phyloP scores from a whole-genome alignment of 768 basidiomycete species.

The Tulasnella sp. region DNA sequence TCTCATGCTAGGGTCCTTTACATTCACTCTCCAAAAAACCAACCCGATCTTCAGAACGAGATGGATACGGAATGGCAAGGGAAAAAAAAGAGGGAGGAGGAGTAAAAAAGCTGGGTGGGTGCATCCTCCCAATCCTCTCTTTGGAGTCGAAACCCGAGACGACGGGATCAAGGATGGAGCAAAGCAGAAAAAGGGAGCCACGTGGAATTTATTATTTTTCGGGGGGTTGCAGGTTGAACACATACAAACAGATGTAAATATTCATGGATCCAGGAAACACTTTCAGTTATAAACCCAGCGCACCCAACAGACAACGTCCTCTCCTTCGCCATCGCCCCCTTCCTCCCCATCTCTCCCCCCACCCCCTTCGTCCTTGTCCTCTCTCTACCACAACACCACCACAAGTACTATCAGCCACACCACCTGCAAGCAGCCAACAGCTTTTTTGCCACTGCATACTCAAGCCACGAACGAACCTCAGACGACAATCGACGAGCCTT shows the following conservation, averaged over 20 bases:
- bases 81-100: background rate
- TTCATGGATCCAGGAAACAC: background rate
- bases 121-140: background rate
- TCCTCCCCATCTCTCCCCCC: background rate
- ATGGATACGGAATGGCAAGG: background rate
- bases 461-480: background rate
- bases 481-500: background rate
- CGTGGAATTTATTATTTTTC: conserved; percentile 3
- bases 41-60: background rate
- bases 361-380: background rate
- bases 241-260: background rate
- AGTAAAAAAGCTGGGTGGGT: background rate
- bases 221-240: background rate
- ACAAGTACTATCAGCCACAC: background rate
- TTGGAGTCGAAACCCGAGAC: background rate
- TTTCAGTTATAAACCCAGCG: background rate
- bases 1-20: background rate
- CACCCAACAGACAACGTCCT: background rate
- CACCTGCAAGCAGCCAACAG: background rate
- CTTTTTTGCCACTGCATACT: background rate
- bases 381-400: background rate
- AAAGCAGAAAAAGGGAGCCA: background rate
- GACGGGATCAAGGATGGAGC: background rate
- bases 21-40: background rate
- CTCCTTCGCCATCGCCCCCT: background rate